phyloP scores from a whole-genome alignment of 2,329 filamentous ascomycete species.

The Aureobasidium lini region DNA sequence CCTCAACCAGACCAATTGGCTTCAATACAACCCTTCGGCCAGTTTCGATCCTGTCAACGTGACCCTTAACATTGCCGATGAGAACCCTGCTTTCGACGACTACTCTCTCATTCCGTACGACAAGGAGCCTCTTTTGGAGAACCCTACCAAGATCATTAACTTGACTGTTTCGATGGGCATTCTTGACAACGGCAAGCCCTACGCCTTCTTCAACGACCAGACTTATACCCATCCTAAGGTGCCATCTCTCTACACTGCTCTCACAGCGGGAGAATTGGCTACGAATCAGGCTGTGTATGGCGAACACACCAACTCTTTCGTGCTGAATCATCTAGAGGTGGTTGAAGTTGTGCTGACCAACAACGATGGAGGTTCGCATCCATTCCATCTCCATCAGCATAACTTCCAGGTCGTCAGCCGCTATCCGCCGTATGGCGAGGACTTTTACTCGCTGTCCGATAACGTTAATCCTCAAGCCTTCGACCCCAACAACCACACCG shows the following conservation, averaged over 20 bases:
- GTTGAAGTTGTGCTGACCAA: conserved; percentile 75
- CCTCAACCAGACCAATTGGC: conserved; percentile 51
- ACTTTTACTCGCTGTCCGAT: conserved; percentile 21
- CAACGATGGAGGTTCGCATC: conserved; percentile 55
- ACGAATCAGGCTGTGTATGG: conserved; percentile 41
- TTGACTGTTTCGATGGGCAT: conserved; percentile 57
- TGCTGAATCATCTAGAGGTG: conserved; percentile 60
- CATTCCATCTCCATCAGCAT: conserved; percentile 70
- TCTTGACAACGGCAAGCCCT: conserved; percentile 50
- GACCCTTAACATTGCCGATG: conserved; percentile 48
- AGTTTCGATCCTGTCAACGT: conserved; percentile 28
- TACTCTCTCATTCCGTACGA: conserved; percentile 63
- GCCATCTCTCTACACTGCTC: conserved; percentile 68
- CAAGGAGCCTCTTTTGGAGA: conserved; percentile 49
- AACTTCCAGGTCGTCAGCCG: conserved; percentile 55
- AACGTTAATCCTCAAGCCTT: conserved; percentile 13
- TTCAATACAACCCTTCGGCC: conserved; percentile 46
- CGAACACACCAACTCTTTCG: conserved; percentile 48
- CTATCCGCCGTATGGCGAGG: conserved; percentile 21
- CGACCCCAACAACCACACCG: conserved; percentile 27
- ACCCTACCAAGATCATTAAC: conserved; percentile 56
- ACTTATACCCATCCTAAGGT: conserved; percentile 70
- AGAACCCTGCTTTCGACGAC: conserved; percentile 66
- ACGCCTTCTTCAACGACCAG: conserved; percentile 59
- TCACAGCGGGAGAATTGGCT: conserved; percentile 50